A percentile compares a stretch with the other conserved stretches of the same genome.
These are phyloP conservation scores for Panicum miliaceum DNA, from an alignment of 176 grass and related monocot species.

Conservation along the genomic window DNA sequence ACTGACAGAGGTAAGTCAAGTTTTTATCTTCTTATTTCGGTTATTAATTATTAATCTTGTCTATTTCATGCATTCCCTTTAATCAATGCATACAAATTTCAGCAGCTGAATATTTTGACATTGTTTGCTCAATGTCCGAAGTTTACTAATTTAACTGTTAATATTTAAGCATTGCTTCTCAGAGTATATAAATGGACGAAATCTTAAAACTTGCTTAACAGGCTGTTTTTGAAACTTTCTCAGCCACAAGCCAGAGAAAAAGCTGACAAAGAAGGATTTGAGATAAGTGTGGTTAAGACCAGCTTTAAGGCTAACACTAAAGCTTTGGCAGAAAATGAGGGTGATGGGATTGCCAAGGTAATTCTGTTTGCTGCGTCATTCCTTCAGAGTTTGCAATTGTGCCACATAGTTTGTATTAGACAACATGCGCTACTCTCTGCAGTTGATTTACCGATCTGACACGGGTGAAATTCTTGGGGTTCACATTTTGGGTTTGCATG, in stretches of 20 bases:
- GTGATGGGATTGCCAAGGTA: conserved; percentile 95
- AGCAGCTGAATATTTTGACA: neutral
- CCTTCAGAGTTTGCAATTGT: neutral
- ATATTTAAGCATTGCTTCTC: neutral
- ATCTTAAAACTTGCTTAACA: neutral
- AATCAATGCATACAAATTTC: neutral
- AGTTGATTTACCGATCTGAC: conserved; percentile 95
- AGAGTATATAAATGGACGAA: neutral
- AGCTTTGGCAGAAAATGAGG: conserved; percentile 98
- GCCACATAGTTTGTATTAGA: neutral
- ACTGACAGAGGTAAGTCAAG: conserved; percentile 73
- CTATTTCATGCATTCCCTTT: conserved; percentile 11
- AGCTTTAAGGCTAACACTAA: conserved; percentile 99
- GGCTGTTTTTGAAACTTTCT: conserved; percentile 39
- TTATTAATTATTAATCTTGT: conserved; percentile 32
- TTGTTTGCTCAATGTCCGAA: neutral
- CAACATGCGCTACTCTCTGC: conserved; percentile 33
- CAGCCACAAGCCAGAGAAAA: conserved; percentile 97
- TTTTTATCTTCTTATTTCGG: neutral
- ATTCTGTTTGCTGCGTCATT: conserved; percentile 1
- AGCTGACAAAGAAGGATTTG: conserved; percentile 87
- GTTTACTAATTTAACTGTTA: conserved; percentile 17
- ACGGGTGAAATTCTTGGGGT: conserved; percentile 94
- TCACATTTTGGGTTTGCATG: conserved; percentile 97
- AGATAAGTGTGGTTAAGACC: conserved; percentile 85